phyloP scores from a whole-genome alignment of 2,329 filamentous ascomycete species.

The Mycosphaerelloides madeirae region DNA sequence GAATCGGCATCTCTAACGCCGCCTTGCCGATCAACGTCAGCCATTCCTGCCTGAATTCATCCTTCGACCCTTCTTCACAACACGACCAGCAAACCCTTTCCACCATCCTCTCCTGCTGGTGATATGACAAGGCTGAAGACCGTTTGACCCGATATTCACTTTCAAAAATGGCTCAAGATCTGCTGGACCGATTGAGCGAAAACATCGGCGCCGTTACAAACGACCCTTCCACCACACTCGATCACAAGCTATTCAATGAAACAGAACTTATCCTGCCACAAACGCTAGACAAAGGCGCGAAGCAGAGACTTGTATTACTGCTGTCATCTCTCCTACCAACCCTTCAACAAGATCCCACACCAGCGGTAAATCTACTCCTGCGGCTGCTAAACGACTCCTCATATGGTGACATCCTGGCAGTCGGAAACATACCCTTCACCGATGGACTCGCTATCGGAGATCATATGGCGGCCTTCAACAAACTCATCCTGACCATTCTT shows the following conservation, averaged over 20 bases:
- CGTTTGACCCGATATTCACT: too few relatives aligned
- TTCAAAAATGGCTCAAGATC: constrained; percentile 15
- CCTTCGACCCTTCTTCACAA: not conserved
- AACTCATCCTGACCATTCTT: constrained; percentile 52
- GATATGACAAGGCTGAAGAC: not conserved
- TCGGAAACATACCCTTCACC: constrained; percentile 42
- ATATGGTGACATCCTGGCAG: constrained; percentile 45
- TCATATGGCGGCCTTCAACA: constrained; percentile 47
- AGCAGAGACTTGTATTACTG: constrained; percentile 38
- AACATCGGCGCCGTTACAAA: constrained; percentile 16
- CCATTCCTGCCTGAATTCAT: too few relatives aligned
- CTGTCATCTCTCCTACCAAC: constrained; percentile 49
- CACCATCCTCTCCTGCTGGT: not conserved
- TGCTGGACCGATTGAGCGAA: constrained; percentile 12
- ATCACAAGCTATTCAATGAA: constrained; percentile 48
- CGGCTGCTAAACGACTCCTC: constrained; percentile 47
- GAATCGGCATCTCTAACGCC: too few relatives aligned
- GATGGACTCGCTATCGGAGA: constrained; percentile 50
- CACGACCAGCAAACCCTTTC: not conserved
- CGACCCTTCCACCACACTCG: constrained; percentile 32
- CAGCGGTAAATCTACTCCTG: constrained; percentile 50
- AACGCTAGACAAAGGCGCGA: constrained; percentile 34
- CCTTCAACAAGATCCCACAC: constrained; percentile 55
- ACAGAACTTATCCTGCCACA: constrained; percentile 44
- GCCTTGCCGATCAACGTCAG: too few relatives aligned